Percentiles rank a stretch among this genome's conserved stretches.
Evolutionary conservation across 192 early-diverging fungal species (phyloP).

Genomic region (Ramicandelaber brevisporus): DNA sequence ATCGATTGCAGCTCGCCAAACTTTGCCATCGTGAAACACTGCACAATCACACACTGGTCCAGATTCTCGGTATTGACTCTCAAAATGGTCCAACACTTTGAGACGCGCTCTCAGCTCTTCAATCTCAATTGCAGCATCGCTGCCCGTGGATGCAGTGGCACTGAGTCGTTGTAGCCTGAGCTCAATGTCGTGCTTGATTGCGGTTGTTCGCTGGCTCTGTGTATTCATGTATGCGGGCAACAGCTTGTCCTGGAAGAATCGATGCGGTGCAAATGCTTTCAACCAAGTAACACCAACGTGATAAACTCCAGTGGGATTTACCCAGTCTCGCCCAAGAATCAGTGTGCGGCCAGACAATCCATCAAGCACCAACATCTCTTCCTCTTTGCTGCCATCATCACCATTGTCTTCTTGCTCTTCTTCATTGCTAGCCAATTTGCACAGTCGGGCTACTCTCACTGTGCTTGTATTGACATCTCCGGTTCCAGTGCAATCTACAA

Average conservation of each 20-base stretch:
- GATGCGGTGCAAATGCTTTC: slow-evolving; percentile 44
- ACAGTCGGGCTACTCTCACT: background rate
- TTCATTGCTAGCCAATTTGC: slow-evolving; percentile 38
- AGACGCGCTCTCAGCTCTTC: slow-evolving; percentile 35
- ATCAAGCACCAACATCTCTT: slow-evolving; percentile 18
- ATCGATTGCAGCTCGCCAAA: slow-evolving; percentile 71
- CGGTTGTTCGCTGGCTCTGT: too few species aligned
- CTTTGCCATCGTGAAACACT: slow-evolving; percentile 64
- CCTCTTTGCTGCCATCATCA: too few species aligned
- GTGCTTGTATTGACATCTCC: too few species aligned
- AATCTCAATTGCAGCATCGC: slow-evolving; percentile 14
- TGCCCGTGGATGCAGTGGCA: too few species aligned
- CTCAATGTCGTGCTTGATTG: too few species aligned
- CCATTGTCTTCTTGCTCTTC: slow-evolving; percentile 23
- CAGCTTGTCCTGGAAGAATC: slow-evolving; percentile 27
- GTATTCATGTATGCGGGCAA: too few species aligned
- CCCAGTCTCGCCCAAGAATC: slow-evolving; percentile 38
- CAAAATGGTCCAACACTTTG: slow-evolving; percentile 29
- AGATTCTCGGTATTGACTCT: slow-evolving; percentile 41
- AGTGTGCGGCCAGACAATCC: slow-evolving; percentile 56
- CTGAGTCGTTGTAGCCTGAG: too few species aligned
- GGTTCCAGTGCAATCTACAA: slow-evolving; percentile 95
- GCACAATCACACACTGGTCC: slow-evolving; percentile 60
- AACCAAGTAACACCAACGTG: slow-evolving; percentile 56
- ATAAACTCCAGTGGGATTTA: slow-evolving; percentile 60